These are phyloP conservation scores for Massariosphaeria phaeospora DNA, from an alignment of 495 filamentous ascomycete species.

Conservation along the genomic window DNA sequence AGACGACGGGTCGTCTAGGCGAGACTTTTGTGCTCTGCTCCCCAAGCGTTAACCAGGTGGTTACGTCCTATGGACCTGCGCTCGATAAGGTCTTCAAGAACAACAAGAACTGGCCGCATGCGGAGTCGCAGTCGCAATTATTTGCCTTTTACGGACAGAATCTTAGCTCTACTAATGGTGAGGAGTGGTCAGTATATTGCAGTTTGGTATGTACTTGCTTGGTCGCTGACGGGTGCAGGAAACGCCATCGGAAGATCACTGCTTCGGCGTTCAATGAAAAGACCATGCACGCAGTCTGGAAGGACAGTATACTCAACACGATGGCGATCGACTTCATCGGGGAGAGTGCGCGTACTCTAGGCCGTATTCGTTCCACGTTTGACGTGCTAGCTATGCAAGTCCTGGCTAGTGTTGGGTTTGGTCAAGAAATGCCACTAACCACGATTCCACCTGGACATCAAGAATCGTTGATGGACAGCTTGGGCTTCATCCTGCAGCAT, in stretches of 20 bases:
- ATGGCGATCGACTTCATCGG: not conserved
- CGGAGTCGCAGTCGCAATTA: not conserved
- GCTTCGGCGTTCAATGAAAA: constrained; percentile 15
- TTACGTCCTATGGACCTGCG: constrained; percentile 4
- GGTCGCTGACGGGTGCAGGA: too few species aligned
- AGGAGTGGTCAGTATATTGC: too few species aligned
- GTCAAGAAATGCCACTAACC: not conserved
- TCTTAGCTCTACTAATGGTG: constrained; percentile 10
- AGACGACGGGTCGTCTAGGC: not conserved
- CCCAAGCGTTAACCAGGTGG: constrained; percentile 5
- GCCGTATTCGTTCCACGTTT: constrained; percentile 8
- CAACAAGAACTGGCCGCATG: constrained; percentile 1
- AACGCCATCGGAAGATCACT: constrained; percentile 15
- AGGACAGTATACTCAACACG: not conserved
- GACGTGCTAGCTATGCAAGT: constrained; percentile 14
- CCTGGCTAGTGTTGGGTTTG: constrained; percentile 8
- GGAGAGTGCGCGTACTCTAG: not conserved
- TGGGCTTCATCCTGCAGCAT: constrained; percentile 12
- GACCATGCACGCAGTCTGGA: constrained; percentile 9
- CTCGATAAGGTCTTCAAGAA: not conserved
- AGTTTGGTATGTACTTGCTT: too few species aligned
- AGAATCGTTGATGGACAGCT: not conserved
- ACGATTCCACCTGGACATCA: not conserved
- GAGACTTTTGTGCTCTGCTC: constrained; percentile 17
- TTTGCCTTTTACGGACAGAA: constrained; percentile 18